phyloP scores from a whole-genome alignment of 2,329 filamentous ascomycete genomes.

The Botryosphaeria dothidea region DNA sequence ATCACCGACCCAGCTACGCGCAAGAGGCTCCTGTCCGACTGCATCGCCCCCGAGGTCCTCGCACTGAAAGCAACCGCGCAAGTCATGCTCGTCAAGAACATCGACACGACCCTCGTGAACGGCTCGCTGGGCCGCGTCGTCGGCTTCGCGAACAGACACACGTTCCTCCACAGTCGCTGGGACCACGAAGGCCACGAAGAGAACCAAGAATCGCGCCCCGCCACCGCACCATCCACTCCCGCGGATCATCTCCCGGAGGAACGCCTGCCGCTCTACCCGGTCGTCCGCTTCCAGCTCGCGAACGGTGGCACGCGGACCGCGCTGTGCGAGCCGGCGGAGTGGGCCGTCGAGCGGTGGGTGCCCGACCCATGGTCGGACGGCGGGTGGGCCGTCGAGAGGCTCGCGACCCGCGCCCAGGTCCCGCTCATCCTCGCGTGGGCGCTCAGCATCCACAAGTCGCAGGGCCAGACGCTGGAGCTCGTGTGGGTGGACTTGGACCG shows the following conservation, averaged over 20 bases:
- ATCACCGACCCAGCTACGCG: neutral
- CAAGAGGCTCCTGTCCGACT: neutral
- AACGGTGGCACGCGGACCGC: neutral
- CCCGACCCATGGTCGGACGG: neutral
- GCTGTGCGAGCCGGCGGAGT: neutral
- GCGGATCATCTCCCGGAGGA: neutral
- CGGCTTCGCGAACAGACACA: conserved; percentile 30
- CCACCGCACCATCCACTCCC: neutral
- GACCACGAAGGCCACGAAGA: neutral
- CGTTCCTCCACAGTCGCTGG: neutral
- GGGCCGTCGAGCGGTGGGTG: neutral
- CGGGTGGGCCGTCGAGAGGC: conserved; percentile 27
- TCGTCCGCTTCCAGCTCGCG: neutral
- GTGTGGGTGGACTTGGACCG: conserved; percentile 56
- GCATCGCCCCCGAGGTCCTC: neutral
- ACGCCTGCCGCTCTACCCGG: conserved; percentile 23
- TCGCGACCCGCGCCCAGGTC: conserved; percentile 60
- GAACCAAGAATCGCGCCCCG: neutral
- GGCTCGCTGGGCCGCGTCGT: conserved; percentile 36
- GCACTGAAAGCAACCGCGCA: too few relatives aligned
- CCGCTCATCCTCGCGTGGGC: conserved; percentile 63
- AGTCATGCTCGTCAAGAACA: too few relatives aligned
- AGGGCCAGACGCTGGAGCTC: conserved; percentile 63
- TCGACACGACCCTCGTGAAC: conserved; percentile 40
- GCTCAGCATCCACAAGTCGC: conserved; percentile 62